Conservation (phyloP, 495 filamentous ascomycete genomes). For the Penicillium psychrofluorescens region DNA sequence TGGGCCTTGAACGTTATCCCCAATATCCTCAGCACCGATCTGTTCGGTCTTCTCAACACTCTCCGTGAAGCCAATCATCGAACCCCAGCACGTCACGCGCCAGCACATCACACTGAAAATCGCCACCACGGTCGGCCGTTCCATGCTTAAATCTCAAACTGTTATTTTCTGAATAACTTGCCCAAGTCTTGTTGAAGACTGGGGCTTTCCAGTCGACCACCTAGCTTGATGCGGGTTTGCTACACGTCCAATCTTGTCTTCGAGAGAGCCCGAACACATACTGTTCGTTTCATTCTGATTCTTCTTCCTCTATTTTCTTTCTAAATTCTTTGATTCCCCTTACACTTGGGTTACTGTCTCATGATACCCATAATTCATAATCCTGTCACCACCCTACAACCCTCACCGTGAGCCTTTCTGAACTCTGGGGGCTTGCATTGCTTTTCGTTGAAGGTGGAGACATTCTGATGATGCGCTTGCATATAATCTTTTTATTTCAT, state of each 20-base stretch:
- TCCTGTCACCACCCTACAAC: background rate
- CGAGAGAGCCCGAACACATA: background rate
- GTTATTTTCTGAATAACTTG: no score
- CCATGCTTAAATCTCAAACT: no score
- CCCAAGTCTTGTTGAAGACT: constrained; percentile 6
- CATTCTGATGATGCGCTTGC: no score
- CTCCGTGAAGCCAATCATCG: constrained; percentile 10
- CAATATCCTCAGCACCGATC: constrained; percentile 6
- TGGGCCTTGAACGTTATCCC: background rate
- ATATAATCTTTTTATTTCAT: no score
- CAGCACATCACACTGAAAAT: no score
- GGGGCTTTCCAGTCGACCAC: background rate
- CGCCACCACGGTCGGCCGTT: no score
- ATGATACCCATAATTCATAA: constrained; percentile 18
- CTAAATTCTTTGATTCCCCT: no score
- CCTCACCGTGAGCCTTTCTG: no score
- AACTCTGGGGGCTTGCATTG: background rate
- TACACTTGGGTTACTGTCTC: background rate
- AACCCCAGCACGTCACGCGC: background rate
- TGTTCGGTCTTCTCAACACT: constrained; percentile 12
- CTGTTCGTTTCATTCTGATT: background rate
- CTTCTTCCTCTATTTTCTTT: background rate
- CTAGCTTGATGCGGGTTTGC: no score
- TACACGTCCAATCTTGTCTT: no score
- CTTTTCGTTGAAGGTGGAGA: background rate